Percentiles rank a stretch among this genome's conserved stretches.
Conservation (phyloP, 805 yeast genomes). For the Kuraishia molischiana region DNA sequence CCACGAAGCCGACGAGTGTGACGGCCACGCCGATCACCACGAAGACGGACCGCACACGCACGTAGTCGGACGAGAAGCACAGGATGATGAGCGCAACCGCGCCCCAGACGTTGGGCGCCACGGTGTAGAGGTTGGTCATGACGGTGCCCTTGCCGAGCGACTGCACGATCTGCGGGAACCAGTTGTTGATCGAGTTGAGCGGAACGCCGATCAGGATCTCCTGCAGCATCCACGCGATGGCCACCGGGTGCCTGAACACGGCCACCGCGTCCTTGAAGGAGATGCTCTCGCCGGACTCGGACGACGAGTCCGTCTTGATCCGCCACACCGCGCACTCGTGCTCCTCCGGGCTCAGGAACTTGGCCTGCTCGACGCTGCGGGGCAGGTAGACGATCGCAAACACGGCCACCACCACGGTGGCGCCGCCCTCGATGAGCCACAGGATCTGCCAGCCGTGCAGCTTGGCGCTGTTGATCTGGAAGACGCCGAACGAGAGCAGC, state of each 20-base stretch:
- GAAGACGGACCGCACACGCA: conserved; percentile 27
- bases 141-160: conserved; percentile 29
- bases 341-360: conserved; percentile 30
- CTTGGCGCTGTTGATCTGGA: conserved; percentile 26
- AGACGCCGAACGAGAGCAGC: conserved; percentile 21
- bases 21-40: conserved; percentile 25
- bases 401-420: conserved; percentile 25
- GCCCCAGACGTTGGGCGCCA: conserved; percentile 42
- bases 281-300: conserved; percentile 24
- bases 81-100: conserved; percentile 29
- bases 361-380: conserved; percentile 22
- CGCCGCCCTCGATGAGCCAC: conserved; percentile 34
- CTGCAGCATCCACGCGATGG: conserved; percentile 31
- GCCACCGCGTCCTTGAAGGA: conserved; percentile 29
- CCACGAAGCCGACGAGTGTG: conserved; percentile 35
- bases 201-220: conserved; percentile 40
- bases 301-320: conserved; percentile 34
- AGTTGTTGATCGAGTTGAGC: conserved; percentile 34
- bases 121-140: conserved; percentile 30
- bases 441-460: conserved; percentile 39
- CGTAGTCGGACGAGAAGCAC: conserved; percentile 32
- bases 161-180: conserved; percentile 33
- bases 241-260: conserved; percentile 35
- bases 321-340: conserved; percentile 26
- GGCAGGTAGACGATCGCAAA: conserved; percentile 25